phyloP scores from a whole-genome alignment of 1,284 basidiomycete genomes.

The Pulveroboletus sp. region DNA sequence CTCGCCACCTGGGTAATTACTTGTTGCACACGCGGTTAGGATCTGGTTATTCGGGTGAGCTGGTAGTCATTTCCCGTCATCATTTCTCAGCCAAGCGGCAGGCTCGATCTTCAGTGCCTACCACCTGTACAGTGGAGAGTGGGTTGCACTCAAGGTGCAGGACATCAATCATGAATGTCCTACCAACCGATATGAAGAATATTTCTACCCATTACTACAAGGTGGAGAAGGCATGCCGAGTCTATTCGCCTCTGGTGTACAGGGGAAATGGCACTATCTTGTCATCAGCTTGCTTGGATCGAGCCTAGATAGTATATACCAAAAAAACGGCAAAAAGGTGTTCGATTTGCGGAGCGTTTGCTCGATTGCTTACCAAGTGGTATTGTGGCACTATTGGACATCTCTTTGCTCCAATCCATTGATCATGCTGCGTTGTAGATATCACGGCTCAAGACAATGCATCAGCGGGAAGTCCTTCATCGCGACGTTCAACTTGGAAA shows the following conservation, averaged over 20 bases:
- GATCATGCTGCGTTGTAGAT: slow-evolving; percentile 44
- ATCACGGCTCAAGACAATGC: slow-evolving; percentile 65
- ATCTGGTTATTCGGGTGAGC: slow-evolving; percentile 52
- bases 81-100: slow-evolving; percentile 7
- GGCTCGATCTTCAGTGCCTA: slow-evolving; percentile 65
- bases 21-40: slow-evolving; percentile 44
- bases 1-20: slow-evolving; percentile 45
- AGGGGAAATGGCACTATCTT: slow-evolving; percentile 66
- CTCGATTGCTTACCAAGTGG: slow-evolving; percentile 70
- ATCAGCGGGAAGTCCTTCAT: slow-evolving; percentile 64
- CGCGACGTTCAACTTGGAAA: slow-evolving; percentile 77
- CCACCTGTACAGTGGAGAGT: slow-evolving; percentile 50
- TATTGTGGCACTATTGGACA: slow-evolving; percentile 33
- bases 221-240: slow-evolving; percentile 71
- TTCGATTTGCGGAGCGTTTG: slow-evolving; percentile 70
- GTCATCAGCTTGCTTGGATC: slow-evolving; percentile 69
- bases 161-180: slow-evolving; percentile 64
- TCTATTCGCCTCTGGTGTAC: slow-evolving; percentile 56
- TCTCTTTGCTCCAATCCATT: slow-evolving; percentile 7
- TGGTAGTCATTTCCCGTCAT: neutral
- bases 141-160: slow-evolving; percentile 72
- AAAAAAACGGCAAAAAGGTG: slow-evolving; percentile 48
- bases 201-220: slow-evolving; percentile 65
- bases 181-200: slow-evolving; percentile 66
- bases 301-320: slow-evolving; percentile 61